Conservation (phyloP, 2,329 filamentous ascomycete species). For the Pochonia chlamydosporia region DNA sequence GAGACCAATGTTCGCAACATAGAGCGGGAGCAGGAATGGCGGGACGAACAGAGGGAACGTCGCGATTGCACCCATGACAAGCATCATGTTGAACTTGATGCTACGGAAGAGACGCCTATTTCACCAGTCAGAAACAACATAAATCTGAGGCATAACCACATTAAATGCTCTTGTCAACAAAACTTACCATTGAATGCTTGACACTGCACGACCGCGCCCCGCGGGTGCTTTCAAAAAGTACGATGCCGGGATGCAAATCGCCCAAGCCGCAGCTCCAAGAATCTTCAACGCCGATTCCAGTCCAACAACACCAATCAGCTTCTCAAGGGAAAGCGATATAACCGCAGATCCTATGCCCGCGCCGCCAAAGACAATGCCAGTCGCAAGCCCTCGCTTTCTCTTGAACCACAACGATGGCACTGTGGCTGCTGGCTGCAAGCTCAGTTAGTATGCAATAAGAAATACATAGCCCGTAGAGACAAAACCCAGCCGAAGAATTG, state of each 20-base stretch:
- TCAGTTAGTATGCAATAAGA: not conserved
- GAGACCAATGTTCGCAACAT: constrained; percentile 18
- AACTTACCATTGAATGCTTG: constrained; percentile 20
- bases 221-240: constrained; percentile 18
- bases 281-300: constrained; percentile 23
- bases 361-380: constrained; percentile 23
- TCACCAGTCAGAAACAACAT: not conserved
- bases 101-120: constrained; percentile 21
- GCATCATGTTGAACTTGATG: constrained; percentile 16
- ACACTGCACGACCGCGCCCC: constrained; percentile 5
- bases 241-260: constrained; percentile 21
- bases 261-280: constrained; percentile 20
- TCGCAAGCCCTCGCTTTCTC: constrained; percentile 19
- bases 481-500: too few species aligned
- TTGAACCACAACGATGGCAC: constrained; percentile 20
- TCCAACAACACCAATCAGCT: constrained; percentile 16
- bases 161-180: rapidly evolving
- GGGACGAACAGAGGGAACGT: constrained; percentile 20
- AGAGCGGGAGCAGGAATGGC: constrained; percentile 20
- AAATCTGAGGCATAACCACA: not conserved
- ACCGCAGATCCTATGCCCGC: constrained; percentile 22
- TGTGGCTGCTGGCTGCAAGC: constrained; percentile 16
- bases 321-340: constrained; percentile 20
- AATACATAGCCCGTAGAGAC: too few species aligned
- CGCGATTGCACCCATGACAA: constrained; percentile 18